Conservation (phyloP, 352 stramenopile genomes). For the Thalassiosira mediterranea region DNA sequence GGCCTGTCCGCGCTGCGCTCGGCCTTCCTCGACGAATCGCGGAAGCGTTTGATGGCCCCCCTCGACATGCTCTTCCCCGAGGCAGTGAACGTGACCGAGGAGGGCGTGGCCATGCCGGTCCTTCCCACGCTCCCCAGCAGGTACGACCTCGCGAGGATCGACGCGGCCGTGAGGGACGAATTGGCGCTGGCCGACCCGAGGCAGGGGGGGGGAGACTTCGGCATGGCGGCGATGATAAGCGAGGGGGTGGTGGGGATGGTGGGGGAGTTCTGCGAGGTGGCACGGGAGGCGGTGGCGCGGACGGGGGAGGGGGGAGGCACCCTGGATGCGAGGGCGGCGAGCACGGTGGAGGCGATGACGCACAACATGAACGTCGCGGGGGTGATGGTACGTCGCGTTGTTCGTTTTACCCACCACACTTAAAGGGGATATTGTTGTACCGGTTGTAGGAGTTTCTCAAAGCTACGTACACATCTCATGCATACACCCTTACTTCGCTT, state of each 20-base stretch:
- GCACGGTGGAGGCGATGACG: conserved; percentile 55
- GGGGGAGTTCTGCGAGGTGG: conserved; percentile 65
- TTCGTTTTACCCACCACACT: background rate
- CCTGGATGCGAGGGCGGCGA: conserved; percentile 39
- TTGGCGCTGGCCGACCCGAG: conserved; percentile 74
- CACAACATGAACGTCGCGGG: conserved; percentile 77
- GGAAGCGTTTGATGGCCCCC: conserved; percentile 66
- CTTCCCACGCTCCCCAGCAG: conserved; percentile 66
- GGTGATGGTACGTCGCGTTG: conserved; percentile 60
- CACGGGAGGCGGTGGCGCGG: conserved; percentile 64
- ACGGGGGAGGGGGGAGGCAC: conserved; percentile 54
- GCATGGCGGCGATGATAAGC: conserved; percentile 75
- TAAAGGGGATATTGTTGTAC: background rate
- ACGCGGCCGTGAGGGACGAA: conserved; percentile 76
- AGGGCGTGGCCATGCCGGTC: conserved; percentile 55
- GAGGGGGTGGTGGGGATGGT: conserved; percentile 74
- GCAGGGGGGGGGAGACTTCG: conserved; percentile 77
- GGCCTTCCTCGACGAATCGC: conserved; percentile 70
- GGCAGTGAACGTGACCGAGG: conserved; percentile 69
- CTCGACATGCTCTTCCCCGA: conserved; percentile 81
- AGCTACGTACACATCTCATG: too few species aligned
- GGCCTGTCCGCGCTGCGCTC: conserved; percentile 68
- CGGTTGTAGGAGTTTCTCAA: too few species aligned
- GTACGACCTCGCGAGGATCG: conserved; percentile 80
- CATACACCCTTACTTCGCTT: background rate